Evolutionary conservation across 768 basidiomycete genomes (phyloP).

Genomic region (Boletus tomentosulus): DNA sequence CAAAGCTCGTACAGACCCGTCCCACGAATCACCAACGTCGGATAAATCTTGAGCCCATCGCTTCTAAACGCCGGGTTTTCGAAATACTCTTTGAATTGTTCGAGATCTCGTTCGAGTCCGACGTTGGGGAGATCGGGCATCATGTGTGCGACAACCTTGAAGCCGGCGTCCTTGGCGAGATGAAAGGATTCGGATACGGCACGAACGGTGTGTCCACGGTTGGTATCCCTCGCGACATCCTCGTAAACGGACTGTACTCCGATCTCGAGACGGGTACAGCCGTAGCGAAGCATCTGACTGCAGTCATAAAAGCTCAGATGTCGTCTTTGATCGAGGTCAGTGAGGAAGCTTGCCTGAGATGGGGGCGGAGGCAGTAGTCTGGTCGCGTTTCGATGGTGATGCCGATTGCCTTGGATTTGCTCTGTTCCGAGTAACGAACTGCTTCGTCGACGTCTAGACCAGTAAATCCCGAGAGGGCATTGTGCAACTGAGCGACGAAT

Average conservation of each 20-base stretch:
- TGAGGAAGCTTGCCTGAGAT: slow-evolving; percentile 63
- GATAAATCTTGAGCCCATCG: slow-evolving; percentile 97
- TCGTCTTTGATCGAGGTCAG: not conserved
- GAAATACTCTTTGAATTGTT: slow-evolving; percentile 99
- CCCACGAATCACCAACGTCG: slow-evolving; percentile 95
- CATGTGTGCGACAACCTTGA: slow-evolving; percentile 99
- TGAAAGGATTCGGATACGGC: slow-evolving; percentile 97
- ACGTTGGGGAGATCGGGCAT: slow-evolving; percentile 99
- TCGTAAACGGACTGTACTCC: slow-evolving; percentile 99
- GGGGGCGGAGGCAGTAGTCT: slow-evolving; percentile 95
- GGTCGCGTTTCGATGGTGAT: slow-evolving; percentile 99
- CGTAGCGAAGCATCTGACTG: slow-evolving; percentile 98
- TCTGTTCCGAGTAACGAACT: slow-evolving; percentile 93
- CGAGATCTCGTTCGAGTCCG: slow-evolving; percentile 93
- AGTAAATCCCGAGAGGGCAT: slow-evolving; percentile 93
- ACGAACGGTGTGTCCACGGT: slow-evolving; percentile 97
- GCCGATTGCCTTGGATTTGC: slow-evolving; percentile 97
- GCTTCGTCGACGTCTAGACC: slow-evolving; percentile 94
- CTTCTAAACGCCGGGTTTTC: slow-evolving; percentile 97
- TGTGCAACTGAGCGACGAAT: slow-evolving; percentile 95
- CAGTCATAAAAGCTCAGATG: not conserved
- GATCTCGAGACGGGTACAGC: slow-evolving; percentile 96
- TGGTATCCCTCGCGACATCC: slow-evolving; percentile 98
- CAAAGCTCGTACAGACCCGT: slow-evolving; percentile 95
- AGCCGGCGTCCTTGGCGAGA: slow-evolving; percentile 96